Base-by-base conservation (phyloP, 371 early-diverging fungal genomes). In the Rhizopus microsporus region DNA sequence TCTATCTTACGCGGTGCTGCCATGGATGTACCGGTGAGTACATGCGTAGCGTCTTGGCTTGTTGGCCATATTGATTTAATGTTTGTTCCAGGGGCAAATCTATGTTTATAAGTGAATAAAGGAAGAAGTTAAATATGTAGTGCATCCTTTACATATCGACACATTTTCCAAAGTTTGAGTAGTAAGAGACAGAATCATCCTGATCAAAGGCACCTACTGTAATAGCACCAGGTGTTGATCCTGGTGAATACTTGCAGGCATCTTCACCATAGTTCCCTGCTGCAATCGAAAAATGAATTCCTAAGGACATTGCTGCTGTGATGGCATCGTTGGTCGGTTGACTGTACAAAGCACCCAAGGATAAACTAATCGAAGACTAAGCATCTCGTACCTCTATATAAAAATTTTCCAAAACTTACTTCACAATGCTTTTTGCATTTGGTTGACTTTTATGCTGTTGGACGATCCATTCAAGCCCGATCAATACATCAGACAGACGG, bases 211-310 rank as follows among this genome's bases (percentile, higher is more conserved):
- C 93, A 7, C 95, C 99, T 7, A 95, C 96, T 0, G 95, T 96
- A 45, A 96, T 73, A 2, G 92, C 95, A 35, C 86, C 78, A 7
- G 81, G 72, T 3, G 89, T 88, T 13, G 90, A 86, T 13, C 92
- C 93, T 17, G 99, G 97, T 0, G 93, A 92, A 54, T 83, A 87
- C 35, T 77, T 66, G 68, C 97, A 96, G 1, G 97, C 96, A 65
- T 93, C 87, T 57, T 75, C 77, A 42, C 76, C 83, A 40, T 81
- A 80, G 47, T 85, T 86, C 8, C 86, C 86, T 10, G 86, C 84
- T 46, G 85, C 85, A 35, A 84, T 72, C 0, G 74, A 62, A 42
- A 85, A 79, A 61, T 84, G 83, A 10, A 85, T 72, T 7, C 85
- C 86, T 10, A 76, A 65, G 9, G 60, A 38, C 15, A 81, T 74